Conservation (phyloP, 169 alveolate species). For the Eimeria sp. region DNA sequence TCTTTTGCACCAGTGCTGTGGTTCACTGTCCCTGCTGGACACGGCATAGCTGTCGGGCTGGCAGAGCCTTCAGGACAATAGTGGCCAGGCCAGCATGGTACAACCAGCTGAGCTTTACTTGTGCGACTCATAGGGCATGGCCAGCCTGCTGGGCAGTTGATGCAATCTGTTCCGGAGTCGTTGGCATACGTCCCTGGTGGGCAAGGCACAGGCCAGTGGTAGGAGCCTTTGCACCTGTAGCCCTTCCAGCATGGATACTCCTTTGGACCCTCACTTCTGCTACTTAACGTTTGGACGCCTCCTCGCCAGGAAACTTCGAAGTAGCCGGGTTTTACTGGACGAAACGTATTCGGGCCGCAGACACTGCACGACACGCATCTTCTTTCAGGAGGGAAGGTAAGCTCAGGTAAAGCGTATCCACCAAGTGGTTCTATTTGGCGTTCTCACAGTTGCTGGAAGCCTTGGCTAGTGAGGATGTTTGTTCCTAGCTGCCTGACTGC, state of each 20-base stretch:
- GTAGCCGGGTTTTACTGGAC: conserved; percentile 26
- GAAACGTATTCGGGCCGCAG: conserved; percentile 66
- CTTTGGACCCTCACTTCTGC: neutral
- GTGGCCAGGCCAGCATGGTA: conserved; percentile 78
- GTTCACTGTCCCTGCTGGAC: conserved; percentile 72
- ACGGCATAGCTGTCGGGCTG: conserved; percentile 65
- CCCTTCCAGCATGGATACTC: conserved; percentile 57
- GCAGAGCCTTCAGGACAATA: conserved; percentile 74
- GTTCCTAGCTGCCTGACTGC: neutral
- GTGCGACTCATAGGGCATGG: conserved; percentile 73
- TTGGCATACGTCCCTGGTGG: conserved; percentile 63
- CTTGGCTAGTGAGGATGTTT: neutral
- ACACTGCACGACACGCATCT: conserved; percentile 12
- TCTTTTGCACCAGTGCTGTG: conserved; percentile 26
- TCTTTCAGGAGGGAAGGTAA: neutral
- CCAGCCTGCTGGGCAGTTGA: conserved; percentile 76
- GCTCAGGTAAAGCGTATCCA: neutral
- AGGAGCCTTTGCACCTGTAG: conserved; percentile 50
- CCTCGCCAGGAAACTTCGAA: conserved; percentile 62
- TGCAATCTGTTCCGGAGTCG: conserved; percentile 51
- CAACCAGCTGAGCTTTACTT: conserved; percentile 12
- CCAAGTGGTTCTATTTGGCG: neutral
- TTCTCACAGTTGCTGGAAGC: neutral
- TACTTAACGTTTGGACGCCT: conserved; percentile 7
- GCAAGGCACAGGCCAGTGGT: conserved; percentile 76